These are phyloP conservation scores for Russula foetens DNA, from an alignment of 768 basidiomycete genomes.

Conservation along the genomic window DNA sequence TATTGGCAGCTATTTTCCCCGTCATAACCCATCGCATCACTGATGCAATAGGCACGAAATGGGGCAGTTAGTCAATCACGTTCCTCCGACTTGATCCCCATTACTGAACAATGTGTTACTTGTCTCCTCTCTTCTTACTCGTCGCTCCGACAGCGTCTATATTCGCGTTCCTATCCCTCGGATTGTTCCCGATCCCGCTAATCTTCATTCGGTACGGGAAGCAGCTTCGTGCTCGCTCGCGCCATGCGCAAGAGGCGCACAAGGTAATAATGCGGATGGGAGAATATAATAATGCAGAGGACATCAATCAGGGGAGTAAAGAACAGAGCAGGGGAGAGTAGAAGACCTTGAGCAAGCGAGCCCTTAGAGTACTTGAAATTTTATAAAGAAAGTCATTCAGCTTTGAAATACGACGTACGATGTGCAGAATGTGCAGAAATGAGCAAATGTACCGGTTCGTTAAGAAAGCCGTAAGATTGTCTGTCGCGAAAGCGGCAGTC, in stretches of 20 bases:
- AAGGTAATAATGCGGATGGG: conserved; percentile 7
- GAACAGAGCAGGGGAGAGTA: too few species aligned
- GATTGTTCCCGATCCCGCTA: conserved; percentile 16
- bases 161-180: conserved; percentile 22
- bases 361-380: too few species aligned
- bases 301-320: not conserved
- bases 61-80: conserved; percentile 18
- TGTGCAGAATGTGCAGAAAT: too few species aligned
- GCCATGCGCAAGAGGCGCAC: conserved; percentile 18
- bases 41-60: conserved; percentile 20
- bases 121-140: too few species aligned
- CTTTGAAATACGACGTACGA: too few species aligned
- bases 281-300: too few species aligned
- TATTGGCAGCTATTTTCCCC: conserved; percentile 20
- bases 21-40: conserved; percentile 19
- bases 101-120: not conserved
- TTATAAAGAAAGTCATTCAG: too few species aligned
- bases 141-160: conserved; percentile 24
- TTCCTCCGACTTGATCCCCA: not conserved
- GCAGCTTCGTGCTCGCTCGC: conserved; percentile 20
- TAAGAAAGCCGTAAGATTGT: too few species aligned
- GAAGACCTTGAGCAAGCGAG: too few species aligned
- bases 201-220: conserved; percentile 23
- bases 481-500: too few species aligned
- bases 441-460: too few species aligned